phyloP scores from a whole-genome alignment of 352 stramenopile species.

The Phytophthora idaei region DNA sequence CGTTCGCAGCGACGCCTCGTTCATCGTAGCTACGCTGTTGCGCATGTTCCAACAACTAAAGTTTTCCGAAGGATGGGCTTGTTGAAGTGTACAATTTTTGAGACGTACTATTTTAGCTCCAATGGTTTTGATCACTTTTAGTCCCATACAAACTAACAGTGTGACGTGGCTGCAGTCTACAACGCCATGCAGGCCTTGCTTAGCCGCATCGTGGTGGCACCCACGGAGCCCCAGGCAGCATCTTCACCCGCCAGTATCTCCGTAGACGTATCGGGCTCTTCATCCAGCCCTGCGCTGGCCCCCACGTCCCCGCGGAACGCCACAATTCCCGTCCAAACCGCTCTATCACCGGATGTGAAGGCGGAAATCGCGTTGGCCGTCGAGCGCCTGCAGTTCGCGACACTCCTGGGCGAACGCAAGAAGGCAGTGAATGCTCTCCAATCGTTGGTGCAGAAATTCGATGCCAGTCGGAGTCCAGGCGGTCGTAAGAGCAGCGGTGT shows the following conservation, averaged over 20 bases:
- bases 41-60: no score
- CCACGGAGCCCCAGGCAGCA: constrained; percentile 10
- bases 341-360: constrained; percentile 6
- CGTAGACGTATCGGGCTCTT: background rate
- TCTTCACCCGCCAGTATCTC: background rate
- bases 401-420: constrained; percentile 76
- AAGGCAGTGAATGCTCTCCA: constrained; percentile 57
- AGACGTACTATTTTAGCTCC: background rate
- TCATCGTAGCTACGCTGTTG: constrained; percentile 24
- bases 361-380: constrained; percentile 58
- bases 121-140: background rate
- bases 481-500: constrained; percentile 7
- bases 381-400: constrained; percentile 76
- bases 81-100: background rate
- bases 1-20: constrained; percentile 4
- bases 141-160: background rate
- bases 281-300: background rate
- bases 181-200: constrained; percentile 68
- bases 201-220: constrained; percentile 65
- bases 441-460: constrained; percentile 38
- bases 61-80: no score
- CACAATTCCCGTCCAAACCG: background rate
- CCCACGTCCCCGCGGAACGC: background rate
- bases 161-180: constrained; percentile 6
- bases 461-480: constrained; percentile 1